Percentiles rank a stretch among this genome's conserved stretches.
Evolutionary conservation across 2,329 filamentous ascomycete species (phyloP).

Genomic region (Botrytis deweyae): DNA sequence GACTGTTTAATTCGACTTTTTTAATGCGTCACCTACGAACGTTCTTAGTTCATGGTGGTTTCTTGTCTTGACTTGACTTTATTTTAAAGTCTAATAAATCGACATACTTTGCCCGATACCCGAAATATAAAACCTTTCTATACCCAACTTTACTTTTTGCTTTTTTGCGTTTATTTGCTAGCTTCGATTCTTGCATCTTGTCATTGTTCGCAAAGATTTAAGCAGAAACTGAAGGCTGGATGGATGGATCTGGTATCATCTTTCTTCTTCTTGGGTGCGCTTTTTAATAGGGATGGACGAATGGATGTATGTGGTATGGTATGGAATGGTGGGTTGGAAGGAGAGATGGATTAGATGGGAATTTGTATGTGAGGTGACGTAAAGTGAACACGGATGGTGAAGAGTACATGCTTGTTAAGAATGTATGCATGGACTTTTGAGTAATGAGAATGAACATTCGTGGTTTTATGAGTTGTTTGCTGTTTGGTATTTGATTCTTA

Average conservation of each 20-base stretch:
- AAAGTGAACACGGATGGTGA: not conserved
- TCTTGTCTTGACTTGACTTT: slow-evolving; percentile 5
- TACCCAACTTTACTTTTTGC: slow-evolving; percentile 6
- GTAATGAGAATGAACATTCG: slow-evolving; percentile 5
- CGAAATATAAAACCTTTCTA: slow-evolving; percentile 15
- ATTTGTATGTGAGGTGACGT: slow-evolving; percentile 14
- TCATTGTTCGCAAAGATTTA: not conserved
- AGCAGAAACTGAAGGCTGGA: slow-evolving; percentile 4
- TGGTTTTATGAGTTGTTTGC: not conserved
- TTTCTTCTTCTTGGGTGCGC: not conserved
- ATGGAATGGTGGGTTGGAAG: slow-evolving; percentile 7
- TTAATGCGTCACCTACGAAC: not conserved
- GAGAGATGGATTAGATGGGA: not conserved
- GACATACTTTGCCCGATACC: slow-evolving; percentile 1
- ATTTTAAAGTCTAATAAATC: not conserved
- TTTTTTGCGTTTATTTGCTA: not conserved
- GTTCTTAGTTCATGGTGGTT: slow-evolving; percentile 1
- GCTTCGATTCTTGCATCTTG: slow-evolving; percentile 15
- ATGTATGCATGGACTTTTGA: not conserved
- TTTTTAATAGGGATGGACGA: slow-evolving; percentile 11
- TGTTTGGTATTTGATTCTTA: not conserved
- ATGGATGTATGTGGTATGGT: slow-evolving; percentile 18
- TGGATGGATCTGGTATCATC: slow-evolving; percentile 20
- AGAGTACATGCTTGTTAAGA: not conserved
- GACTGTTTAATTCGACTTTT: slow-evolving; percentile 16